Evolutionary conservation across 768 basidiomycete species (phyloP), one percentile per base, ranked within the genome.

Genomic region (Sistotremastrum suecicum): DNA sequence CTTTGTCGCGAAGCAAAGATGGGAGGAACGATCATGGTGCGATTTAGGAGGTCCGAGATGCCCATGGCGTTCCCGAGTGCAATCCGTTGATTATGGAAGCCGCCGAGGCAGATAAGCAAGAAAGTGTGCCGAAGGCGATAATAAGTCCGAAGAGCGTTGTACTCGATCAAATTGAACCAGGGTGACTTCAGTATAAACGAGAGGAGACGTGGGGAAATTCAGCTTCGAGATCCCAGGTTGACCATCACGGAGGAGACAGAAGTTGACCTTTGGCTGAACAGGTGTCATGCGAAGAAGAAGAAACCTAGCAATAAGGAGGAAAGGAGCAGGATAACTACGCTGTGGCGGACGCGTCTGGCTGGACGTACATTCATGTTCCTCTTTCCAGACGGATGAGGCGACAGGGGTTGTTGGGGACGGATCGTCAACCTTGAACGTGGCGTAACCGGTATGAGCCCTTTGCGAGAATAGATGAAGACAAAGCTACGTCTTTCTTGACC

Each of bases 71-170:
- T 90, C 63, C 88, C 83, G 49, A 90, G 71, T 11, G 83, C 79
- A 51, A 90, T 86, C 34, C 85, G 78, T 62, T 89, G 84, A 60
- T 86, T 89, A 61, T 89, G 83, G 52, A 84, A 81, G 3, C 84
- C 83, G 50, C 82, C 83, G 85, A 8, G 86, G 85, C 12, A 89
- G 67, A 58, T 85, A 89, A n/a, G 83, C 68, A 12, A 90, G 60
- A 58, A 72, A 89, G 64, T 49, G 67, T 67, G 8, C 59, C 46
- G 2, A 52, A 50, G 46, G 63, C 58, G 2, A 41, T 42, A 28
- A 20, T 46, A 49, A 39, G 53, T 39, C 44, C 44, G 43, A 11
- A 47, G 46, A 41, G 40, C n/a, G 30, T 7, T 9, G 43, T 20
- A 42, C 46, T n/a, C 34, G 46, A 42, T 10, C 45, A 29, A 43